phyloP scores from a whole-genome alignment of 1,284 basidiomycete genomes.

The Sporisorium iseilematis-ciliati region DNA sequence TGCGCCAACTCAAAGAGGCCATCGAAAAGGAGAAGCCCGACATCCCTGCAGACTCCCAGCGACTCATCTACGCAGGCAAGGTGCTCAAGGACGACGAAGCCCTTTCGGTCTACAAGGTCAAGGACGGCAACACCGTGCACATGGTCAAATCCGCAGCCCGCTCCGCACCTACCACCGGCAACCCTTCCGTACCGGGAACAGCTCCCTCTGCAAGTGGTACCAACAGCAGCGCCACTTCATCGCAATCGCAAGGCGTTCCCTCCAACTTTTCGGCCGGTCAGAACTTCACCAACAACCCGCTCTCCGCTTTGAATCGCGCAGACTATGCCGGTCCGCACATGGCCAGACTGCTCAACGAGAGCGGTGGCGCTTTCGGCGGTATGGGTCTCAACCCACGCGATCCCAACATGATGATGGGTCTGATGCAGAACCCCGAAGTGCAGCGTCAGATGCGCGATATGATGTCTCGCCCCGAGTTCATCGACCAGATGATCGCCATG shows the following conservation, averaged over 20 bases:
- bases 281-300: conserved; percentile 66
- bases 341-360: conserved; percentile 62
- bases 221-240: conserved; percentile 39
- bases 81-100: conserved; percentile 66
- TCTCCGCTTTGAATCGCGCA: conserved; percentile 64
- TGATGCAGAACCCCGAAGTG: conserved; percentile 66
- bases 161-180: conserved; percentile 55
- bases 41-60: conserved; percentile 64
- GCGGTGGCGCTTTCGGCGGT: conserved; percentile 58
- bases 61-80: conserved; percentile 68
- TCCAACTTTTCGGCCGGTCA: conserved; percentile 66
- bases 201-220: conserved; percentile 26
- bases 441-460: conserved; percentile 65
- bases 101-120: conserved; percentile 63
- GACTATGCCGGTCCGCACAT: conserved; percentile 68
- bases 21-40: conserved; percentile 61
- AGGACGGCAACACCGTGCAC: conserved; percentile 65
- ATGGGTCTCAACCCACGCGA: conserved; percentile 67
- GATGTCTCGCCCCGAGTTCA: conserved; percentile 63
- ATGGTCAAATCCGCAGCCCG: conserved; percentile 65
- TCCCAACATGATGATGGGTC: conserved; percentile 66
- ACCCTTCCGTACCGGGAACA: conserved; percentile 42
- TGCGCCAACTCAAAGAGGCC: conserved; percentile 63
- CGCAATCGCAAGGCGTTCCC: conserved; percentile 62
- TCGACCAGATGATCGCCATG: conserved; percentile 67